These are phyloP conservation scores for Aurinia saxatilis DNA, from an alignment of 345 rosid species.

Conservation along the genomic window DNA sequence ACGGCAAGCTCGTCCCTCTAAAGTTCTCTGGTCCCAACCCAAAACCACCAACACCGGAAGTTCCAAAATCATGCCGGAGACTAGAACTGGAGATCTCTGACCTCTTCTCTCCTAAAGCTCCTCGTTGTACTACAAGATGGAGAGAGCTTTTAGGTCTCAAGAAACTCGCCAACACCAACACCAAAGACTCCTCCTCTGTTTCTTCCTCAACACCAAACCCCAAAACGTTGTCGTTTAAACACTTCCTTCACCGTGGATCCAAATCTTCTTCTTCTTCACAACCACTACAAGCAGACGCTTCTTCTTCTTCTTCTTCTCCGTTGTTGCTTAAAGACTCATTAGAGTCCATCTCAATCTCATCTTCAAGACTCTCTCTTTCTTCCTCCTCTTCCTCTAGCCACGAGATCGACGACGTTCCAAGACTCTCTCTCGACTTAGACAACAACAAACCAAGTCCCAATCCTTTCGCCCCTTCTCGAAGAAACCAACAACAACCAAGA, in stretches of 20 bases:
- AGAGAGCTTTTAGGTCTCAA: slow-evolving; percentile 75
- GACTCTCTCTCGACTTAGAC: slow-evolving; percentile 40
- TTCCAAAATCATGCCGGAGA: slow-evolving; percentile 36
- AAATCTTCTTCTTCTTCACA: too few relatives aligned
- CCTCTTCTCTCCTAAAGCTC: slow-evolving; percentile 82
- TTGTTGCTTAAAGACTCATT: slow-evolving; percentile 32
- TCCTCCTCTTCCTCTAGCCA: slow-evolving; percentile 55
- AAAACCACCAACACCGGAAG: slow-evolving; percentile 27
- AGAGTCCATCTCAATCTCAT: slow-evolving; percentile 43
- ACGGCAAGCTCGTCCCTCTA: slow-evolving; percentile 79
- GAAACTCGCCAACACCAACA: slow-evolving; percentile 38
- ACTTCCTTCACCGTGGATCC: slow-evolving; percentile 61
- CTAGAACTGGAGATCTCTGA: slow-evolving; percentile 37
- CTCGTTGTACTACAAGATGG: slow-evolving; percentile 85
- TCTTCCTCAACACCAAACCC: slow-evolving; percentile 20
- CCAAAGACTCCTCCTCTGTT: background rate
- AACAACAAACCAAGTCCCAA: slow-evolving; percentile 24
- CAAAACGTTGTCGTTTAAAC: slow-evolving; percentile 34
- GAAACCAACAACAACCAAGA: slow-evolving; percentile 30
- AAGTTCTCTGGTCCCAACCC: slow-evolving; percentile 31
- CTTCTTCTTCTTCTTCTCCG: too few relatives aligned
- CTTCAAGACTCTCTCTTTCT: slow-evolving; percentile 45
- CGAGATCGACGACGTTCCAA: slow-evolving; percentile 44
- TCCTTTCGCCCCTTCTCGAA: slow-evolving; percentile 47
- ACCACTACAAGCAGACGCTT: slow-evolving; percentile 6